Conservation (phyloP, 208 protist genomes). For the Leishmania major region DNA sequence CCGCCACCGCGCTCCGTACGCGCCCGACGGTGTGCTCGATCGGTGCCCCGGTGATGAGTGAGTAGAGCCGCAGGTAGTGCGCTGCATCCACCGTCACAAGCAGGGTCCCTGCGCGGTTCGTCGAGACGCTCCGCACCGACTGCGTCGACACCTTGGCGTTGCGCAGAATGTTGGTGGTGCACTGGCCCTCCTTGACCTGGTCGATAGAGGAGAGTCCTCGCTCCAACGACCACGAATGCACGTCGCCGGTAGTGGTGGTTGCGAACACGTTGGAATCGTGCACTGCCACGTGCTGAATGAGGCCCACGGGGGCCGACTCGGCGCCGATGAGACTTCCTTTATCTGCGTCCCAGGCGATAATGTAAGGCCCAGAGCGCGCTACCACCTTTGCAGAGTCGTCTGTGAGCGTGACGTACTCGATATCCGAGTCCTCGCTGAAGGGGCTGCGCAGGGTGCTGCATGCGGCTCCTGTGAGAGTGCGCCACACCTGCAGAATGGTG, state of each 20-base stretch:
- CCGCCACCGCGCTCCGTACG: slow-evolving; percentile 35
- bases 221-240: slow-evolving; percentile 60
- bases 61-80: slow-evolving; percentile 42
- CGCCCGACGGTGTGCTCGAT: slow-evolving; percentile 32
- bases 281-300: slow-evolving; percentile 61
- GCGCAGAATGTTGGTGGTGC: slow-evolving; percentile 58
- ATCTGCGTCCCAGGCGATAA: slow-evolving; percentile 66
- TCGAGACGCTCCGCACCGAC: slow-evolving; percentile 40
- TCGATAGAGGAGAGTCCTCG: slow-evolving; percentile 60
- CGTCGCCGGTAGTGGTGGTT: slow-evolving; percentile 51
- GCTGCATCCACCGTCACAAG: slow-evolving; percentile 32
- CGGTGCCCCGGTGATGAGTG: slow-evolving; percentile 31
- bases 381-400: slow-evolving; percentile 66
- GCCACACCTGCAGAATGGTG: slow-evolving; percentile 63
- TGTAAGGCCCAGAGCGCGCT: slow-evolving; percentile 41
- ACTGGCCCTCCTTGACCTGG: slow-evolving; percentile 41
- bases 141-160: slow-evolving; percentile 66
- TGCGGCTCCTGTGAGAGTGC: slow-evolving; percentile 49
- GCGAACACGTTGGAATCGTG: slow-evolving; percentile 48
- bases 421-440: slow-evolving; percentile 28
- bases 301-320: slow-evolving; percentile 47
- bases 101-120: slow-evolving; percentile 36
- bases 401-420: slow-evolving; percentile 57
- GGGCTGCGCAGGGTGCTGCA: slow-evolving; percentile 42
- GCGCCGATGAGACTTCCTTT: slow-evolving; percentile 50